Evolutionary conservation across 108 stramenopile genomes (phyloP).

Genomic region (Cyclotella distinguenda): DNA sequence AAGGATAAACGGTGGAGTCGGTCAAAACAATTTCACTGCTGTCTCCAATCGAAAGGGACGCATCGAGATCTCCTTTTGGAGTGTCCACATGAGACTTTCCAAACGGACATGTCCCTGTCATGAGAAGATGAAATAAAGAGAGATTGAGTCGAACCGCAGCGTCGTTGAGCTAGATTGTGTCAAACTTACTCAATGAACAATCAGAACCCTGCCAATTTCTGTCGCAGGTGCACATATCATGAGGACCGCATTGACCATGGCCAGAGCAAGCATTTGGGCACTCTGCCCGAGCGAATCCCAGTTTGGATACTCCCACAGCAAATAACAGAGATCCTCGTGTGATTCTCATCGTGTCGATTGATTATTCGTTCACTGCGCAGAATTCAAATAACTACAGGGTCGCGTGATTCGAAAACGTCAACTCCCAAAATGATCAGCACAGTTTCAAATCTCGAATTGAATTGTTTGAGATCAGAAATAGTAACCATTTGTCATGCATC

Average conservation of each 20-base stretch:
- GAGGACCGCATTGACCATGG: constrained; percentile 42
- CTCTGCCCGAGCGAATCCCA: constrained; percentile 19
- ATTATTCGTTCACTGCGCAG: not conserved
- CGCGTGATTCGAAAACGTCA: not conserved
- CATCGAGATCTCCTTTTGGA: constrained; percentile 52
- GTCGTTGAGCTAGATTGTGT: too few species aligned
- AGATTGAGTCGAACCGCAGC: too few species aligned
- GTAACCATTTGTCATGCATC: not conserved
- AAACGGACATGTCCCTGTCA: constrained; percentile 49
- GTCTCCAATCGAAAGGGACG: constrained; percentile 30
- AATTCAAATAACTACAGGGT: too few species aligned
- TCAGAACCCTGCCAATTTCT: constrained; percentile 47
- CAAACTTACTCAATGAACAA: constrained; percentile 48
- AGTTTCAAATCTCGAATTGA: too few species aligned
- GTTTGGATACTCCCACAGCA: constrained; percentile 5
- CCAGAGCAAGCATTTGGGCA: constrained; percentile 51
- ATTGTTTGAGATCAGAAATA: too few species aligned
- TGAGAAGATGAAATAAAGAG: too few species aligned
- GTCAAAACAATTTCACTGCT: constrained; percentile 31
- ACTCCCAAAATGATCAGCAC: not conserved
- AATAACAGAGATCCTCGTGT: constrained; percentile 10
- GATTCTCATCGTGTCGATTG: constrained; percentile 17
- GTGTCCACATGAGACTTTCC: constrained; percentile 48
- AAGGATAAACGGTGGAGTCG: constrained; percentile 62
- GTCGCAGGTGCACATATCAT: constrained; percentile 54